Evolutionary conservation across 805 yeast genomes (phyloP), one percentile per base, ranked within the genome.

Genomic region (Ogataea methanolica): DNA sequence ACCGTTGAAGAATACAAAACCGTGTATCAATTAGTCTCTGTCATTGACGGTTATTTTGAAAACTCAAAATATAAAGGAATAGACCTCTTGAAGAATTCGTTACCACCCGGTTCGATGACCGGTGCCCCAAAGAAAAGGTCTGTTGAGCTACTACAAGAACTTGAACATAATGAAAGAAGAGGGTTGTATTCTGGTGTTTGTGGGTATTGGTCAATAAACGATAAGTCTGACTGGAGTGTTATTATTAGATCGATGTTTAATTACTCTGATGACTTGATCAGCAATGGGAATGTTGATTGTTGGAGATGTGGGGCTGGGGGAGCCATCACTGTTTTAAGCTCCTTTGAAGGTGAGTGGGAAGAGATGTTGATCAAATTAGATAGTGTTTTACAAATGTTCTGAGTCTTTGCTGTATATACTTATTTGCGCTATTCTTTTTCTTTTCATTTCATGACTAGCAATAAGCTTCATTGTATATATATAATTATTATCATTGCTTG

Each of bases 21-120:
- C 0, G 96, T 95, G 1, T 95, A 74, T 64, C 99, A 94, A 61
- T 72, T 94, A 39, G 99, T 94, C 1, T 86, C 96, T 39, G 96
- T 88, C 1, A 88, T 94, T 22, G 79, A 74, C 45, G 98, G 97
- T 0, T 62, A 70, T 19, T 65, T 83, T 26, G 53, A 57, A 14
- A 54, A 50, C 16, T 44, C 55, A 3, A 37, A 33, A 2, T 82
- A 75, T 54, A 69, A 75, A 12, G 99, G 98, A 0, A 69, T 91
- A 22, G 98, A 94, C 62, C 70, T 92, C 2, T 72, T 94, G 12
- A 76, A 80, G 19, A 80, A 80, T 49, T 81, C 96, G 0, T 70
- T 95, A 34, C 99, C 99, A 3, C 97, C 99, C 0, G 99, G 99
- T 0, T 92, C 98, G 0, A 94, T 94, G 99, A 94, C 99, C 0